Conservation (phyloP, 2,329 filamentous ascomycete genomes). For the Capronia coronata region DNA sequence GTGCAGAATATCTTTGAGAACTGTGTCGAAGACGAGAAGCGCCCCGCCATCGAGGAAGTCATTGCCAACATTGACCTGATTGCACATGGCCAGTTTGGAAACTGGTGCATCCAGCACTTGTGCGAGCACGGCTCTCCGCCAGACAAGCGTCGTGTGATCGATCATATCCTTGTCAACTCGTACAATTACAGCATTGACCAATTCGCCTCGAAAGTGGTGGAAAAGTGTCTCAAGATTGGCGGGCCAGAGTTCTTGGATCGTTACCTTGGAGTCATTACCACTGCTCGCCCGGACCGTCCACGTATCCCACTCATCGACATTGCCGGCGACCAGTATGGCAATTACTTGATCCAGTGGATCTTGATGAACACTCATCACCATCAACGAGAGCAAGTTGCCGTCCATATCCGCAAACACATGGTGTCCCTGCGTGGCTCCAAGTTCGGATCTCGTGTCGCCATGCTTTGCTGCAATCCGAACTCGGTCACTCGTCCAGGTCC, state of each 20-base stretch:
- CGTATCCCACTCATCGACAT: conserved; percentile 95
- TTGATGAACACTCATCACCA: conserved; percentile 78
- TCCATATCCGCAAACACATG: conserved; percentile 98
- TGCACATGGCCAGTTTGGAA: conserved; percentile 94
- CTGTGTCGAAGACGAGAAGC: conserved; percentile 97
- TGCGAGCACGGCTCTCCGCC: conserved; percentile 90
- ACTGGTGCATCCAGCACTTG: conserved; percentile 99
- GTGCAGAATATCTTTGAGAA: conserved; percentile 99
- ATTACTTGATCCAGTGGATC: conserved; percentile 97
- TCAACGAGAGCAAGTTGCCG: conserved; percentile 86
- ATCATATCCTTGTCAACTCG: conserved; percentile 88
- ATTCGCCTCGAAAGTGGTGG: conserved; percentile 97
- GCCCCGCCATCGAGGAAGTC: conserved; percentile 94
- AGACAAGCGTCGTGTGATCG: conserved; percentile 87
- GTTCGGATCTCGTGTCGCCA: conserved; percentile 94
- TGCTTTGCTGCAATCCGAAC: conserved; percentile 96
- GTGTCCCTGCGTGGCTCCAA: conserved; percentile 96
- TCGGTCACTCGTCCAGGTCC: conserved; percentile 83
- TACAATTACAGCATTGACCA: conserved; percentile 98
- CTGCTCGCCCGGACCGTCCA: conserved; percentile 80
- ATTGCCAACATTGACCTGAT: conserved; percentile 92
- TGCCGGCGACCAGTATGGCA: conserved; percentile 97
- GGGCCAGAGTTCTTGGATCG: conserved; percentile 82
- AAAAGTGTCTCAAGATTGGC: conserved; percentile 97
- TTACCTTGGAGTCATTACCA: conserved; percentile 90